Evolutionary conservation across 768 basidiomycete genomes (phyloP), one percentile per base, ranked within the genome.

Genomic region (Termitomyces sp.): DNA sequence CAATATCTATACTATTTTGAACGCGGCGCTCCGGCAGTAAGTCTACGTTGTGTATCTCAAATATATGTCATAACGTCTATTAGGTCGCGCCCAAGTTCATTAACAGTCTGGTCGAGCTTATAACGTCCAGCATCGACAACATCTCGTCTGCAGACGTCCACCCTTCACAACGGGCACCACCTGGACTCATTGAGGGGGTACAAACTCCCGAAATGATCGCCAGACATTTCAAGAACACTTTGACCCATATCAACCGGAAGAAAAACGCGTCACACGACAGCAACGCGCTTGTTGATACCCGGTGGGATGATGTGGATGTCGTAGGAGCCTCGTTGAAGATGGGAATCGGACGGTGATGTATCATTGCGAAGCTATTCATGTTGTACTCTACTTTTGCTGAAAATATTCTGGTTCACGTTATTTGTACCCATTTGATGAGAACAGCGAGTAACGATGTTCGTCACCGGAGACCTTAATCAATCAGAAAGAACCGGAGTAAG

Each of bases 1-100:
- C 90, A 89, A 66, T 98, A 98, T 70, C 75, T 98, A 41, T 98
- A 94, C 71, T 98, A 97, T 73, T 88, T 98, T 54, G 96, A 99
- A 66, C 92, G 87, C 47, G 90, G 89, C 48, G 92, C 94, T 26
- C 85, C 93, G 55, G 93, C 92, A 20, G 96, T 98, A 67, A 69
- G 90, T 79, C 42, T 51, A n/a, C 18, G 9, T 22, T 10, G 46
- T 15, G 37, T 31, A 36, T 41, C 12, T 22, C 13, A 13, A 28
- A 57, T 42, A 16, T 51, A 20, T 58, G 44, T 33, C 36, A 57
- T 16, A 57, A 7, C 8, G 5, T 28, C 9, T 22, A 10, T 29
- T 68, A 95, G 92, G 81, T 96, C 56, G 94, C 94, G 31, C 86
- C 96, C 12, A 97, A 97, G 76, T 98, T 96, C 65, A 88, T 98